These are phyloP conservation scores for Bipolaris sorokiniana DNA, from an alignment of 2,329 filamentous ascomycete genomes.

Conservation along the genomic window DNA sequence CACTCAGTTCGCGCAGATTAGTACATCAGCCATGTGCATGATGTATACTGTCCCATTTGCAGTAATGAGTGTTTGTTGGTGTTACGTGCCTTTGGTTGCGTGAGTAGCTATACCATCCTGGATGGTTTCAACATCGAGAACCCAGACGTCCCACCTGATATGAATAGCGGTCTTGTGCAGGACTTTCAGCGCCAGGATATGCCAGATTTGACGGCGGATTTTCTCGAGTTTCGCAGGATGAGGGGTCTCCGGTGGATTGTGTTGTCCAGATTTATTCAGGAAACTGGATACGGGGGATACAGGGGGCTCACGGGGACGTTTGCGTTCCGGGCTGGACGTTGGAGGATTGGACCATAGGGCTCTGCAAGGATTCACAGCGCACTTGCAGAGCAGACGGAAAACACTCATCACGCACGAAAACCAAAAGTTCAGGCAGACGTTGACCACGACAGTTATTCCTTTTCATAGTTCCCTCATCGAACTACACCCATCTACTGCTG, in stretches of 20 bases:
- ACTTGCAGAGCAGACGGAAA: constrained; percentile 24
- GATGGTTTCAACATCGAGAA: constrained; percentile 14
- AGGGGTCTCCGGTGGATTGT: neutral
- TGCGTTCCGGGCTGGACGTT: constrained; percentile 11
- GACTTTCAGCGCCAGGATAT: constrained; percentile 16
- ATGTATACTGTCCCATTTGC: constrained; percentile 13
- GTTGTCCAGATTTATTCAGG: no score
- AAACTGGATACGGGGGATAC: no score
- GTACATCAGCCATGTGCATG: constrained; percentile 6
- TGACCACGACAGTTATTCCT: constrained; percentile 19
- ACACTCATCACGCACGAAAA: constrained; percentile 26
- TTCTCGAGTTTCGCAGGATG: constrained; percentile 6
- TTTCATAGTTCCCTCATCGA: constrained; percentile 25
- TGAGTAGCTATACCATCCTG: constrained; percentile 16
- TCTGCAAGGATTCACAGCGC: constrained; percentile 22
- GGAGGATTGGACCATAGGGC: constrained; percentile 12
- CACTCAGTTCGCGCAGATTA: constrained; percentile 14
- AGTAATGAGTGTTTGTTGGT: constrained; percentile 16
- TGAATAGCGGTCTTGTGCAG: constrained; percentile 17
- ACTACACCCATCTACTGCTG: constrained; percentile 25
- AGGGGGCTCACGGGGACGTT: constrained; percentile 13
- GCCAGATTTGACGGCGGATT: constrained; percentile 10
- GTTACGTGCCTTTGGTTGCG: constrained; percentile 16
- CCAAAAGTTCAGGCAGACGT: constrained; percentile 25
- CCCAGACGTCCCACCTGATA: constrained; percentile 14